Conservation (phyloP, 257 asterid species). For the Scutellaria baicalensis region DNA sequence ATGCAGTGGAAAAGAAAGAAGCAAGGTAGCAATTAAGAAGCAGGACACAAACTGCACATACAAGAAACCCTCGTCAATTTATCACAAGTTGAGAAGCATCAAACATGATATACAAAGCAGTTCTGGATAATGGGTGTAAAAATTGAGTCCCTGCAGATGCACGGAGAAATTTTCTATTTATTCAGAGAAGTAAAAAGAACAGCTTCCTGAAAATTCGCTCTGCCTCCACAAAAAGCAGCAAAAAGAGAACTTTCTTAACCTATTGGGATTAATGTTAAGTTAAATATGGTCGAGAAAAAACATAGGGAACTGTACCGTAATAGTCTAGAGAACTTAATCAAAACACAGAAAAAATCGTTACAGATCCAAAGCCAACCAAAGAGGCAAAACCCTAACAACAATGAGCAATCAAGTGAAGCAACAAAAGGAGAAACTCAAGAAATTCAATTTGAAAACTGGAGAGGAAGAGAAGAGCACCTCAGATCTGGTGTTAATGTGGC, state of each 20-base stretch:
- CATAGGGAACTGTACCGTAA: neutral
- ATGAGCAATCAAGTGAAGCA: neutral
- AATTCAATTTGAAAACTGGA: neutral
- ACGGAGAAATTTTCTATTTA: neutral
- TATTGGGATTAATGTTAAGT: neutral
- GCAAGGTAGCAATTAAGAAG: neutral
- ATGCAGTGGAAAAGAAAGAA: neutral
- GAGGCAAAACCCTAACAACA: neutral
- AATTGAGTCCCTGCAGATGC: neutral
- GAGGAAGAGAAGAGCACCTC: constrained; percentile 29
- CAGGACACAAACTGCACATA: neutral
- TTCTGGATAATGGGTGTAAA: neutral
- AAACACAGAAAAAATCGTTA: neutral
- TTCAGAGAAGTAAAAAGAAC: neutral
- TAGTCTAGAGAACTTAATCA: neutral
- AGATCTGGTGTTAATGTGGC: constrained; percentile 92
- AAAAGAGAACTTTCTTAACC: neutral
- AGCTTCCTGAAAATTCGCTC: neutral
- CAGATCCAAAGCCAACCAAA: neutral
- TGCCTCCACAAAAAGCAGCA: neutral
- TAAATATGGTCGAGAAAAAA: neutral
- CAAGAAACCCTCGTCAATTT: neutral
- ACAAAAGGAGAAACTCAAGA: neutral
- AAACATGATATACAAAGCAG: neutral
- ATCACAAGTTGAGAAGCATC: neutral